Conservation (phyloP, 345 rosid genomes). For the Euphorbia pulcherrima region DNA sequence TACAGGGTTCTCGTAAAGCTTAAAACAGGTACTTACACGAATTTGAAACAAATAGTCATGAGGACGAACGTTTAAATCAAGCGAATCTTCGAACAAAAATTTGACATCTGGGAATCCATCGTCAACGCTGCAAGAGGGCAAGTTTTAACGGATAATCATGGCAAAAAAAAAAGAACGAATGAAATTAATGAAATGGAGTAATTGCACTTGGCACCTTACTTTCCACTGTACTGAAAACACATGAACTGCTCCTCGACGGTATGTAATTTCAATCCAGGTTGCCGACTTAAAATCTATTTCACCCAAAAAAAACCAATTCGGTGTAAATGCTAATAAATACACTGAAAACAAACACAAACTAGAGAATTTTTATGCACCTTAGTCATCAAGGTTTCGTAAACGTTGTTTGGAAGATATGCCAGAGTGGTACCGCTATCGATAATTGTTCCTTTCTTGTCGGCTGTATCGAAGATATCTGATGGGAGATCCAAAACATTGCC, state of each 20-base stretch:
- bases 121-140: conserved; percentile 50
- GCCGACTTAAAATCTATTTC: conserved; percentile 48
- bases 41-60: conserved; percentile 65
- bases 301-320: conserved; percentile 6
- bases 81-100: conserved; percentile 60
- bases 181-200: not conserved
- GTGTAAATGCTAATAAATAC: not conserved
- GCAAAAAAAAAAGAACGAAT: too few relatives aligned
- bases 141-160: too few relatives aligned
- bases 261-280: conserved; percentile 48
- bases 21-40: conserved; percentile 43
- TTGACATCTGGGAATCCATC: conserved; percentile 62
- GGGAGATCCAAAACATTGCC: conserved; percentile 49
- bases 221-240: conserved; percentile 50
- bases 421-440: conserved; percentile 94
- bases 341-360: not conserved
- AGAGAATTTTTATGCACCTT: conserved; percentile 32
- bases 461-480: conserved; percentile 43
- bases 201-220: conserved; percentile 45
- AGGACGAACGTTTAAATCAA: conserved; percentile 51
- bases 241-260: conserved; percentile 56
- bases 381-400: conserved; percentile 49
- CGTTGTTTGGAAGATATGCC: conserved; percentile 63
- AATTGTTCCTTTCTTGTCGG: conserved; percentile 54
- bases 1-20: not conserved